phyloP scores from a whole-genome alignment of 2,329 filamentous ascomycete genomes.

The Alternaria arbusti region DNA sequence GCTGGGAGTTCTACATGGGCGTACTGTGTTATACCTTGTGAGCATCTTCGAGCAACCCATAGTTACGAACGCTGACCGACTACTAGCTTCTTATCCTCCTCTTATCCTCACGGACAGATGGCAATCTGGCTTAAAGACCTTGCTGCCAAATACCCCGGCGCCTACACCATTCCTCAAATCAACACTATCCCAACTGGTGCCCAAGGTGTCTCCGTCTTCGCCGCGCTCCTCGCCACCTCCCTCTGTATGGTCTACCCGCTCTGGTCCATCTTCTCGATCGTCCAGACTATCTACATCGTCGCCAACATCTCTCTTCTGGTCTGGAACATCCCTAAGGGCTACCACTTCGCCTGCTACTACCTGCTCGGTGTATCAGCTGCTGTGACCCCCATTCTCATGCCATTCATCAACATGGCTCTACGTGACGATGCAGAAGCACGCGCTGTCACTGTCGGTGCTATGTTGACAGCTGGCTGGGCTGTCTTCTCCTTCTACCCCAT shows the following conservation, averaged over 20 bases:
- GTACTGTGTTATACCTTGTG: slow-evolving; percentile 57
- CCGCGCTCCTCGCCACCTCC: slow-evolving; percentile 58
- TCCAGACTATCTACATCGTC: slow-evolving; percentile 51
- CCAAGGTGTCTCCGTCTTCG: slow-evolving; percentile 57
- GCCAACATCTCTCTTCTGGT: slow-evolving; percentile 56
- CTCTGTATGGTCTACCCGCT: slow-evolving; percentile 59
- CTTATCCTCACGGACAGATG: slow-evolving; percentile 58
- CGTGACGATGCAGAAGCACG: slow-evolving; percentile 57
- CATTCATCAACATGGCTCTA: slow-evolving; percentile 47
- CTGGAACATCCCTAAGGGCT: slow-evolving; percentile 57
- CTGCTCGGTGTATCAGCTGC: slow-evolving; percentile 45
- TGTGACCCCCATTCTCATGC: slow-evolving; percentile 45
- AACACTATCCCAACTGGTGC: slow-evolving; percentile 59
- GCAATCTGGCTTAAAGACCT: slow-evolving; percentile 61
- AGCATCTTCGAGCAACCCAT: slow-evolving; percentile 20
- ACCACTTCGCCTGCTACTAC: slow-evolving; percentile 49
- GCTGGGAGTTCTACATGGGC: slow-evolving; percentile 62
- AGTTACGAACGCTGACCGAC: background rate
- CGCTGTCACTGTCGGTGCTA: slow-evolving; percentile 57
- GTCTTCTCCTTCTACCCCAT: slow-evolving; percentile 46
- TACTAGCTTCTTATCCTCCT: slow-evolving; percentile 39
- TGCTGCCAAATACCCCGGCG: slow-evolving; percentile 37
- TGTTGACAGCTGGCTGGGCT: slow-evolving; percentile 48
- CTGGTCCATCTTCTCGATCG: slow-evolving; percentile 57
- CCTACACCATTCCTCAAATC: slow-evolving; percentile 56